Conservation (phyloP, 495 filamentous ascomycete genomes). For the Aspergillus nanangensis region DNA sequence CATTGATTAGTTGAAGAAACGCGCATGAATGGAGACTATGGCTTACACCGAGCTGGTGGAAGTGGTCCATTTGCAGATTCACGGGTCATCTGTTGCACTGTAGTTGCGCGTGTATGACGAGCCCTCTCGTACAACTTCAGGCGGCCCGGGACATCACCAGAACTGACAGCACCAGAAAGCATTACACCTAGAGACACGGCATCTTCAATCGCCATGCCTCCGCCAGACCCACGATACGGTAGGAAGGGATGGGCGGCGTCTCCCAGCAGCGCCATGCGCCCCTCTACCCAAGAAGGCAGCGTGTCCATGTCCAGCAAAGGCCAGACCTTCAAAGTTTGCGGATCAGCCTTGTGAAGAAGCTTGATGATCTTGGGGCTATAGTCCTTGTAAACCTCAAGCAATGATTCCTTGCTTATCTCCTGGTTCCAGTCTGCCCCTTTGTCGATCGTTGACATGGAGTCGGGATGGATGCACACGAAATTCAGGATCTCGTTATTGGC, state of each 20-base stretch:
- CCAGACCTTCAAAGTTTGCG: constrained; percentile 51
- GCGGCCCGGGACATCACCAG: constrained; percentile 42
- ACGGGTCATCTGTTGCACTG: constrained; percentile 49
- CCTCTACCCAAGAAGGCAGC: constrained; percentile 49
- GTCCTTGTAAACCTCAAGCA: constrained; percentile 46
- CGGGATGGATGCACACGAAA: constrained; percentile 57
- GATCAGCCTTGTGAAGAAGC: constrained; percentile 45
- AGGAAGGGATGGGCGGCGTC: constrained; percentile 63
- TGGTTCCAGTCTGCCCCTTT: constrained; percentile 38
- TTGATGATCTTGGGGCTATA: constrained; percentile 44
- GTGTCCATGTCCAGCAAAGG: constrained; percentile 54
- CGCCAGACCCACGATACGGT: constrained; percentile 53
- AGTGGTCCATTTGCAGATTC: constrained; percentile 22
- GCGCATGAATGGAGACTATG: background rate
- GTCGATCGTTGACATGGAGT: constrained; percentile 28
- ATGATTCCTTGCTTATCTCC: constrained; percentile 34
- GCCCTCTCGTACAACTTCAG: constrained; percentile 55
- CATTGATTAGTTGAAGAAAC: background rate
- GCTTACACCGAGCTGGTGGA: constrained; percentile 15
- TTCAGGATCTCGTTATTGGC: constrained; percentile 52
- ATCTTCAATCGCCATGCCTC: constrained; percentile 58
- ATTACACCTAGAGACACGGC: constrained; percentile 52
- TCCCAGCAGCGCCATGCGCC: constrained; percentile 48
- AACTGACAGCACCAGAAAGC: constrained; percentile 35
- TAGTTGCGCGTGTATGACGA: constrained; percentile 48